Evolutionary conservation across 2,329 filamentous ascomycete genomes (phyloP).

Genomic region (Epicoccum nigrum): DNA sequence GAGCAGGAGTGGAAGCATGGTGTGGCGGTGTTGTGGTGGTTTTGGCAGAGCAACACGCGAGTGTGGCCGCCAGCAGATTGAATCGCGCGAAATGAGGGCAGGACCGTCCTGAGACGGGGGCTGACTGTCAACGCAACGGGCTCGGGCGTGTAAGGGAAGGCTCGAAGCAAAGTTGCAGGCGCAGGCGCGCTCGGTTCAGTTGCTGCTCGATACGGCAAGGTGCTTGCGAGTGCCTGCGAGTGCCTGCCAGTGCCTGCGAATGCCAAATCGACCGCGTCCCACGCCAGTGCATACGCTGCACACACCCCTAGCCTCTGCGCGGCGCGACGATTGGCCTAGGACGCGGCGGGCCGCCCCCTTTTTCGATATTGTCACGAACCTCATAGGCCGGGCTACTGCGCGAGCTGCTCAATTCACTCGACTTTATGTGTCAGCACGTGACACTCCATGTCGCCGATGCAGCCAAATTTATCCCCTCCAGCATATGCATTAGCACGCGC

Average conservation of each 20-base stretch:
- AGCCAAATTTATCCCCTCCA: slow-evolving; percentile 19
- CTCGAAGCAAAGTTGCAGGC: slow-evolving; percentile 26
- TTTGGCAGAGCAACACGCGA: slow-evolving; percentile 14
- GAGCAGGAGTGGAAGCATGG: slow-evolving; percentile 17
- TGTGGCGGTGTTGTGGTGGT: slow-evolving; percentile 17
- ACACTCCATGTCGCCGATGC: slow-evolving; percentile 25
- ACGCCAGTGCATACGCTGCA: neutral
- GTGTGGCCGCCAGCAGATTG: slow-evolving; percentile 26
- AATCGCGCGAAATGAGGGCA: slow-evolving; percentile 37
- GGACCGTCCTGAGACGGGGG: slow-evolving; percentile 28
- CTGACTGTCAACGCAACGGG: slow-evolving; percentile 34
- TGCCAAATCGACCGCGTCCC: slow-evolving; percentile 15
- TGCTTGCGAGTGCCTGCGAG: slow-evolving; percentile 3
- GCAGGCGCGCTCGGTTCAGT: slow-evolving; percentile 29
- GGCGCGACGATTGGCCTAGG: slow-evolving; percentile 27
- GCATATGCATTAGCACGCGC: slow-evolving; percentile 32
- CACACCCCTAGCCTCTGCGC: slow-evolving; percentile 3
- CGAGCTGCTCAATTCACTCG: slow-evolving; percentile 13
- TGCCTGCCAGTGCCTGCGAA: neutral
- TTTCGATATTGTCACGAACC: slow-evolving; percentile 32
- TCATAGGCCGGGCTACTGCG: slow-evolving; percentile 20
- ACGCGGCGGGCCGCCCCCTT: slow-evolving; percentile 26
- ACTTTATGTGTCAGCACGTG: slow-evolving; percentile 26
- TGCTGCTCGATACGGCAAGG: slow-evolving; percentile 11
- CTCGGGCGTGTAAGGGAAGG: slow-evolving; percentile 32